These are phyloP conservation scores for Saccharomyces uvarum DNA, from an alignment of 1,139 yeast genomes.

Conservation along the genomic window DNA sequence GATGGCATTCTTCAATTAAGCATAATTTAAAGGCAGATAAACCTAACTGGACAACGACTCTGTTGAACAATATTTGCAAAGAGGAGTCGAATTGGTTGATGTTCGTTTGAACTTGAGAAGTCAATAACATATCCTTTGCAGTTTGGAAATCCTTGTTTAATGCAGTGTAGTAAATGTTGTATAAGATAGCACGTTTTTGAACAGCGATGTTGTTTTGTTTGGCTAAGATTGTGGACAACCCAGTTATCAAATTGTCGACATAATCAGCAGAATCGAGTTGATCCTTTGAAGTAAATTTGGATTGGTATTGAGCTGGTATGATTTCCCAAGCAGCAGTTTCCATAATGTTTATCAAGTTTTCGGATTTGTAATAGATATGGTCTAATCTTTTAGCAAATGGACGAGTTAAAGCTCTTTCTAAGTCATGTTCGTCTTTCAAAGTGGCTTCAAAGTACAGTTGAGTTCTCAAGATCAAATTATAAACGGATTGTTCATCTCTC, in stretches of 20 bases:
- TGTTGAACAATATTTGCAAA: conserved; percentile 85
- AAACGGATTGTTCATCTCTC: conserved; percentile 75
- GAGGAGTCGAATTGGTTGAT: conserved; percentile 80
- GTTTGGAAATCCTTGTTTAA: conserved; percentile 72
- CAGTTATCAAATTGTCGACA: conserved; percentile 52
- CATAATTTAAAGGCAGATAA: conserved; percentile 92
- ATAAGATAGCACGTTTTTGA: conserved; percentile 77
- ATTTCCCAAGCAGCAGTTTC: conserved; percentile 68
- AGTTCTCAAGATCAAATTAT: conserved; percentile 69
- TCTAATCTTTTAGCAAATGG: conserved; percentile 80
- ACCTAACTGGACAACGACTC: conserved; percentile 93
- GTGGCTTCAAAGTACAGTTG: conserved; percentile 77
- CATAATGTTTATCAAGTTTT: conserved; percentile 56
- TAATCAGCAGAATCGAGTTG: conserved; percentile 32
- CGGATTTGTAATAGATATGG: conserved; percentile 88
- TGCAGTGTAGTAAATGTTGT: conserved; percentile 85
- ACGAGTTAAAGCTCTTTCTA: conserved; percentile 63
- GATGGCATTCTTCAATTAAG: conserved; percentile 78
- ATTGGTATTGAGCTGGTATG: conserved; percentile 32
- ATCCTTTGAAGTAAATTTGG: conserved; percentile 26
- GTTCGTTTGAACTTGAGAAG: conserved; percentile 74
- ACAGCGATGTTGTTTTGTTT: conserved; percentile 59
- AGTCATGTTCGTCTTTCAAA: conserved; percentile 39
- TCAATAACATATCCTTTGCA: conserved; percentile 82
- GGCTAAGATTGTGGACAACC: conserved; percentile 57